Conservation (phyloP, 2,329 filamentous ascomycete species). For the Sphaerostilbella broomeana region DNA sequence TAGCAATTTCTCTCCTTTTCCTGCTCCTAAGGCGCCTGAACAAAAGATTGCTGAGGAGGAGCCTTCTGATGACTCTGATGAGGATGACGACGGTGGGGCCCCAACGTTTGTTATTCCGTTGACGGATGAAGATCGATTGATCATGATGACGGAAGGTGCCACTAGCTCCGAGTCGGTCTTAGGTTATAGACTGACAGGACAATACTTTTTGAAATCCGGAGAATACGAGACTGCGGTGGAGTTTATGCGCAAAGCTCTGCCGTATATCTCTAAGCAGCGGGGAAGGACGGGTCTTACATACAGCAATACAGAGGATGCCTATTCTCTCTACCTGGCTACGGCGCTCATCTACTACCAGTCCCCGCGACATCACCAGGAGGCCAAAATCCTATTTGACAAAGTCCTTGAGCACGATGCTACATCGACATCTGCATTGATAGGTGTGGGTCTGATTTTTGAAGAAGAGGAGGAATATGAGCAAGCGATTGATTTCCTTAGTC, state of each 20-base stretch:
- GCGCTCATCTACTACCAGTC: constrained; percentile 85
- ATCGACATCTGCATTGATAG: constrained; percentile 77
- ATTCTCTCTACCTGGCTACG: constrained; percentile 75
- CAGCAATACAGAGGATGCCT: constrained; percentile 62
- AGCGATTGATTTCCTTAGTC: constrained; percentile 72
- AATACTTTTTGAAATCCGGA: constrained; percentile 78
- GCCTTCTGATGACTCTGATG: constrained; percentile 49
- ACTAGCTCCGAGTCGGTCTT: constrained; percentile 64
- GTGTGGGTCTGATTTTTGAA: constrained; percentile 84
- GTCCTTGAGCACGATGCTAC: constrained; percentile 69
- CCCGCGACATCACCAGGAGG: constrained; percentile 82
- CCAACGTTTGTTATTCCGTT: constrained; percentile 51
- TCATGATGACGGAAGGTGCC: constrained; percentile 74
- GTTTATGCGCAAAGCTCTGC: constrained; percentile 66
- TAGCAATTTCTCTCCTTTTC: constrained; percentile 79
- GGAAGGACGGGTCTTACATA: constrained; percentile 63
- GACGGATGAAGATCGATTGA: constrained; percentile 69
- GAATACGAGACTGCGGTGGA: constrained; percentile 80
- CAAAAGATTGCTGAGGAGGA: constrained; percentile 20
- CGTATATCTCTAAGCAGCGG: constrained; percentile 52
- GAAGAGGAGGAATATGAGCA: constrained; percentile 84
- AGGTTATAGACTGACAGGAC: constrained; percentile 73
- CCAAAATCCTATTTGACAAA: constrained; percentile 75
- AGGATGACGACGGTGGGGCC: constrained; percentile 51
- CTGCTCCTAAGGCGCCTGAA: constrained; percentile 30